These are phyloP conservation scores for Xerocomellus amylosporus DNA, from an alignment of 768 basidiomycete species.

Conservation along the genomic window DNA sequence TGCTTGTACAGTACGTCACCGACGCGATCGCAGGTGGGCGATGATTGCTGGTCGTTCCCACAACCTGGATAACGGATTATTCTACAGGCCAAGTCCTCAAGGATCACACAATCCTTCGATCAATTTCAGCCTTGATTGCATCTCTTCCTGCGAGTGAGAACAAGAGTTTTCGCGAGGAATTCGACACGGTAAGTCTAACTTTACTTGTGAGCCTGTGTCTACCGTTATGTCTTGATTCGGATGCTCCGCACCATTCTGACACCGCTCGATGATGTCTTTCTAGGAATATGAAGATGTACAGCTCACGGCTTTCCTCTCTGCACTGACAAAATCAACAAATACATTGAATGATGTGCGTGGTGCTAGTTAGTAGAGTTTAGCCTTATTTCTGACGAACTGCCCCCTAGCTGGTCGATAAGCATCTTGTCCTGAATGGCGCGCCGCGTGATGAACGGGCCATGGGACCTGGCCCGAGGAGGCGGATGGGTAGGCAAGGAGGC, in stretches of 20 bases:
- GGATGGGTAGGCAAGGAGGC: constrained; percentile 48
- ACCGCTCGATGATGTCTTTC: not conserved
- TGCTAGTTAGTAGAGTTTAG: not conserved
- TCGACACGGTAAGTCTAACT: constrained; percentile 63
- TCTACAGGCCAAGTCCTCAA: constrained; percentile 61
- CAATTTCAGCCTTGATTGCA: constrained; percentile 81
- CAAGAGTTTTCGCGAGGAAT: constrained; percentile 81
- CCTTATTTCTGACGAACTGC: constrained; percentile 1
- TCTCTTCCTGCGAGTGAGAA: constrained; percentile 87
- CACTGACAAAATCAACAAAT: constrained; percentile 84
- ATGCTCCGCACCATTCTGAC: not conserved
- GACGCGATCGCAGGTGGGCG: constrained; percentile 68
- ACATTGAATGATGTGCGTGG: constrained; percentile 83
- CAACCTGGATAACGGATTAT: not conserved
- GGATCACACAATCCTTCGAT: constrained; percentile 80
- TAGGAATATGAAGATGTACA: constrained; percentile 98
- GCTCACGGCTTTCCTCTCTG: constrained; percentile 82
- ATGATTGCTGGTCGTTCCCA: not conserved
- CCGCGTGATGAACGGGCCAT: constrained; percentile 50
- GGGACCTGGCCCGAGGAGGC: constrained; percentile 47
- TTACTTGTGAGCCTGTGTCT: not conserved
- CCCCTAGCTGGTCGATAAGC: constrained; percentile 73
- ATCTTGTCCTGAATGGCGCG: constrained; percentile 55
- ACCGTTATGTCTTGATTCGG: not conserved
- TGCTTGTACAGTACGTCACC: constrained; percentile 84